Evolutionary conservation across 1,284 basidiomycete species (phyloP), one percentile per base, ranked within the genome.

Genomic region (Irpex sp.): DNA sequence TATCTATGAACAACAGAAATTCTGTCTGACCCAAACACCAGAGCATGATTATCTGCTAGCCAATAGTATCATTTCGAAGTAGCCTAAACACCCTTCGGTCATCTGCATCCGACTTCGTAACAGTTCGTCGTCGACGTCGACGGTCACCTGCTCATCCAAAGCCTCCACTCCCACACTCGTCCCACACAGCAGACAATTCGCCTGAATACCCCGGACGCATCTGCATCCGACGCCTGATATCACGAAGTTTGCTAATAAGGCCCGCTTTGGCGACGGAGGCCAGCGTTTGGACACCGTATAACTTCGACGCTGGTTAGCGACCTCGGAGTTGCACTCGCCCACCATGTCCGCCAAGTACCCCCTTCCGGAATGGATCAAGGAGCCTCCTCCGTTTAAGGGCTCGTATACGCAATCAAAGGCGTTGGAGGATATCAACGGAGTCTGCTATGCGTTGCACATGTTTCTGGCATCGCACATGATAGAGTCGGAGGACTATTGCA

Each of bases 391-490:
- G 6, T 67, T 68, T 1, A 67, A 69, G 33, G 61, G 67, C n/a
- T 66, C 79, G 0, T 90, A 90, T 68, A 71, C 75, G 1, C 71
- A 75, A 0, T 68, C 68, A 0, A 65, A 61, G 58, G 86, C 87
- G 0, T 73, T 91, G 8, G 77, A 76, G 2, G 92, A 94, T 68
- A 72, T 94, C 0, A 80, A 84, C 0, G 81, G 82, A 0, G 76
- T 92, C 18, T 77, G 79, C 45, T 87, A 88, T 73, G 90, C 88
- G 2, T 80, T 93, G 19, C 82, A 90, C 63, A 76, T 87, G 56
- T 98, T 99, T 78, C 80, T 99, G 61, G 85, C 87, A 56, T 93
- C 90, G 54, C 82, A 88, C 57, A 98, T 98, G 94, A 77, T 88
- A 45, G 94, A 98, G 74, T 84, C 90, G 12, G 96, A 98, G 77